Base-by-base conservation (phyloP, 140 eudicot genomes). In the Oenanthe javanica region DNA sequence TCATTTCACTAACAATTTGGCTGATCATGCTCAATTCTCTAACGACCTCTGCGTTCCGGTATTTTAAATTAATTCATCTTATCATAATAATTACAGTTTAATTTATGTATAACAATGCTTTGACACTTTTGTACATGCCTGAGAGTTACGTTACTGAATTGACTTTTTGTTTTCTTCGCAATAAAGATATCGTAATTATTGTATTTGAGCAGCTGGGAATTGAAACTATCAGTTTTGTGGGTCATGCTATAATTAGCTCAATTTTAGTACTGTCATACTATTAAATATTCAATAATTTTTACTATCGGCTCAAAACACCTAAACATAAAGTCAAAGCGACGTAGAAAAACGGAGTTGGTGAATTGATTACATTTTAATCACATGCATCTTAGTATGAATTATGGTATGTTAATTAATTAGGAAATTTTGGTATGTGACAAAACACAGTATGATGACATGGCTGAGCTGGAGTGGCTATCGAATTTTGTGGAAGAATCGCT, bases 1-100 rank as follows among this genome's bases (percentile, higher is more conserved):
- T 11, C 80, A 71, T 14, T 79, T 82, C 81, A 46, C 85, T 27
- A 88, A 77, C 9, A 72, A 77, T 81, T 78, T 88, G 74, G 42
- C 86, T 49, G 90, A 88, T 69, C 74, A 69, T 31, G 84, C 88
- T 48, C 91, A 86, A 59, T 89, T 91, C 88, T 86, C 96, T 25
- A 86, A 87, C 82, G 98, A 92, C 80, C 91, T 94, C 47, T 87
- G 94, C 69, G 93, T 90, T 77, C 98, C 97, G 95, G 98, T 94
- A 89, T 1, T 36, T 36, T 36, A 36, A 36, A 36, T 36, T 36
- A 36, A 36, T 36, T 36, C 40, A 36, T 36, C 40, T 1, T 36
- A 36, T 36, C 2, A 36, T 36, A 36, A 36, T 36, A 36, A 36
- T 36, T 36, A 36, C 40, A 1, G 40, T 36, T 1, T 36, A 36